Evolutionary conservation across 2,329 filamentous ascomycete species (phyloP), one percentile per base, ranked within the genome.

Genomic region (Emergomyces pasteurianus): DNA sequence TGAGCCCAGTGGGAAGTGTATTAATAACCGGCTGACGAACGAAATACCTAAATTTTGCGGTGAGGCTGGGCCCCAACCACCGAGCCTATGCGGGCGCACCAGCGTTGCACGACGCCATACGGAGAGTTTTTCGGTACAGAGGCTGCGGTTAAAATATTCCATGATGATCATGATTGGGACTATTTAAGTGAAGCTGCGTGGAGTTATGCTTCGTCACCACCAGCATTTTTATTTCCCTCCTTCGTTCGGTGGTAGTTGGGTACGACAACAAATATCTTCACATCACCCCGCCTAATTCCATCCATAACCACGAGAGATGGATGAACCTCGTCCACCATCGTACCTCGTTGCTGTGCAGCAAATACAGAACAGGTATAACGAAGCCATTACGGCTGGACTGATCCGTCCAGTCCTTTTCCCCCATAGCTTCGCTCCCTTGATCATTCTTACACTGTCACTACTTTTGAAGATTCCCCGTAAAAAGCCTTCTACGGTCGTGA

Each of bases 391-490:
- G 42, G 61, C 67, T 42, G 72, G 73, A 26, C 59, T 67, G 10
- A 68, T 67, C 23, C 69, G 68, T 26, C 73, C 73, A 4, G 61
- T 75, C 0, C 67, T 76, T 12, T 62, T 76, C n/a, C 75, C 71
- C 58, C 70, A 73, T 60, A 62, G 70, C n/a, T 49, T 73, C 28
- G 42, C 69, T 1, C 68, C 71, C 36, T 62, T 69, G 14, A 59
- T 66, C 26, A 62, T 76, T 40, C 68, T 80, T 7, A 67, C 83
- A n/a, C 59, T 77, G 12, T 81, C 81, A 60, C 73, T 84, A 18
- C 69, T 82, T 7, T 71, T 83, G 58, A 78, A 80, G n/a, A 76
- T 79, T 62, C 72, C 72, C 49, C 71, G 72, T 36, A 72, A 28
- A 64, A 56, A 53, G 36, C 65, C 65, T 31, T 66, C 67, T 9